A percentile compares a stretch with the other conserved stretches of the same genome.
Evolutionary conservation across 2,329 filamentous ascomycete species (phyloP).

Genomic region (Monosporascus sp.): DNA sequence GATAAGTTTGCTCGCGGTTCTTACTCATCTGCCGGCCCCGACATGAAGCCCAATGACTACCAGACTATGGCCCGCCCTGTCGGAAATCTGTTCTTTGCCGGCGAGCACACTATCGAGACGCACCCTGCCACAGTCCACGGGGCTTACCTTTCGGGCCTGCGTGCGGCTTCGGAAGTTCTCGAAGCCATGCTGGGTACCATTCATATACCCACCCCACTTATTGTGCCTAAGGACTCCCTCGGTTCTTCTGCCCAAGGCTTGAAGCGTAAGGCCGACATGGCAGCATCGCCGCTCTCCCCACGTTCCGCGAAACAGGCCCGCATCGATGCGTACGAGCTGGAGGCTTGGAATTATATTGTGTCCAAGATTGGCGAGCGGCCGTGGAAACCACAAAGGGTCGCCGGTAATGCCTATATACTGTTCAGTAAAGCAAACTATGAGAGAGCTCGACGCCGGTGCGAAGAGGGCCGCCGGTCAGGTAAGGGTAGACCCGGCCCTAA

Average conservation of each 20-base stretch:
- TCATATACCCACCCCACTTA: conserved; percentile 66
- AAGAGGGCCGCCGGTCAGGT: conserved; percentile 58
- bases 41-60: conserved; percentile 82
- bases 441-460: conserved; percentile 53
- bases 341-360: conserved; percentile 47
- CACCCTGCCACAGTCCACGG: conserved; percentile 97
- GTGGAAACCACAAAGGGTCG: conserved; percentile 63
- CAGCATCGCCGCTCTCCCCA: conserved; percentile 26
- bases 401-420: conserved; percentile 81
- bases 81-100: conserved; percentile 89
- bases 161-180: conserved; percentile 81
- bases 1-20: conserved; percentile 90
- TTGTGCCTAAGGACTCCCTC: conserved; percentile 56
- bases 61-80: conserved; percentile 81
- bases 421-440: conserved; percentile 78
- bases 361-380: conserved; percentile 68
- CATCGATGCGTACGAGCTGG: conserved; percentile 51
- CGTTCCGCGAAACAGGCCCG: conserved; percentile 47
- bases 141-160: conserved; percentile 87
- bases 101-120: conserved; percentile 91
- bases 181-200: conserved; percentile 79
- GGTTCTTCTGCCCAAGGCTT: conserved; percentile 24
- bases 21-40: conserved; percentile 87
- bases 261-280: conserved; percentile 47
- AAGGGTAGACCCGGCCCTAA: conserved; percentile 66